Conservation (phyloP, 148 eudicot genomes). For the Dianthus caryophyllus region DNA sequence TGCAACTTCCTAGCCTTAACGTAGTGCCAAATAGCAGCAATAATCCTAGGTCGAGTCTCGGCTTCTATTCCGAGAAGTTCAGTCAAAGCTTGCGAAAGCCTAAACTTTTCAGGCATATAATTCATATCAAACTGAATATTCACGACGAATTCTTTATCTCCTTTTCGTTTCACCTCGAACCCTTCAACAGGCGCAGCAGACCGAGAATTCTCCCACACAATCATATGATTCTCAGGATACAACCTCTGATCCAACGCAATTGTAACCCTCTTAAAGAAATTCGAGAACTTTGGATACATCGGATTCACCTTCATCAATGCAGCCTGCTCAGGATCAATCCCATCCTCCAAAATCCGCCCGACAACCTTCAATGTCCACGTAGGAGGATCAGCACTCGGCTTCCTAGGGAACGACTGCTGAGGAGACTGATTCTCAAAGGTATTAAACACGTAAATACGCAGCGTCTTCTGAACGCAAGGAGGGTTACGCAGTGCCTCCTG, state of each 20-base stretch:
- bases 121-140: constrained; percentile 78
- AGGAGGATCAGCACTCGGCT: constrained; percentile 77
- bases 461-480: constrained; percentile 75
- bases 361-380: constrained; percentile 87
- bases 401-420: constrained; percentile 56
- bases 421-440: constrained; percentile 75
- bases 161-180: constrained; percentile 90
- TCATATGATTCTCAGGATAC: constrained; percentile 81
- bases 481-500: constrained; percentile 89
- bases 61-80: constrained; percentile 93
- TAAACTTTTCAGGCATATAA: constrained; percentile 79
- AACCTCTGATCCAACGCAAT: constrained; percentile 76
- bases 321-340: constrained; percentile 74
- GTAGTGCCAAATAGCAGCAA: constrained; percentile 91
- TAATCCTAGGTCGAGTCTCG: constrained; percentile 85
- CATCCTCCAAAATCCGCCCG: constrained; percentile 92
- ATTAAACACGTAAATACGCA: constrained; percentile 83
- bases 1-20: constrained; percentile 91
- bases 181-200: constrained; percentile 83
- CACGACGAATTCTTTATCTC: constrained; percentile 68
- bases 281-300: constrained; percentile 76
- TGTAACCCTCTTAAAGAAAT: constrained; percentile 76
- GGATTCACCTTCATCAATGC: constrained; percentile 59
- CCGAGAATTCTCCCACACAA: constrained; percentile 85
- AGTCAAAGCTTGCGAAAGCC: constrained; percentile 72